Base-by-base conservation (phyloP, 2,329 filamentous ascomycete genomes). In the Colletotrichum theobromicola region DNA sequence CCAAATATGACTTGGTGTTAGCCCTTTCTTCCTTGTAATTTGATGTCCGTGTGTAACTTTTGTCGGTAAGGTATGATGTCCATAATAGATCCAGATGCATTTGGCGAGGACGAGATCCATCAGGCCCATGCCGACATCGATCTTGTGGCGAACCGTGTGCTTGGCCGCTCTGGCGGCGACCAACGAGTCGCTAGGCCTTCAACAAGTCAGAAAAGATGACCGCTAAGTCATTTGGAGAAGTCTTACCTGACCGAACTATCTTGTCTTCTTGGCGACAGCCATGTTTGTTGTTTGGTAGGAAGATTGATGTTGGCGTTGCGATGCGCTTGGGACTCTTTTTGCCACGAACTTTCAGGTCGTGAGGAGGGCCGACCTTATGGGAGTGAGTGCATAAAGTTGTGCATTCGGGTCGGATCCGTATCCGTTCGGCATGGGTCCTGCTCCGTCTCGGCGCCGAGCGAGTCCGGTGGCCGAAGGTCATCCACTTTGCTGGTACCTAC, bases 321-420 rank as follows among this genome's bases (percentile, higher is more conserved):
- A 46, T 13, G n/a, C 5, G 42, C 42, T 21, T 46, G 42, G 42
- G n/a, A 46, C 42, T 21, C 21, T 21, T 46, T 46, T n/a, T 46
- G 42, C 42, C 42, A 10, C 42, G 42, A 13, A 46, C 42, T 46
- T 46, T 46, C 21, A 46, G 42, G 42, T n/a, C 18, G 42, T 46
- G 42, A 46, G 10, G 1, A 21, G 2, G 12, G 2, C 3, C 42
- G 0, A 0, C 10, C n/a, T 2, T 46, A 21, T 21, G 9, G 5
- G 42, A 1, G n/a, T 5, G 0, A 4, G 42, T 46, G 42, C 42
- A 46, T 4, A 46, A 46, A 21, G 42, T 21, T 21, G n/a, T 46
- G 42, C 42, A 46, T 46, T 10, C 18, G 2, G n/a, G 4, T 10
- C 42, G 42, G 42, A 10, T 3, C 42, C 42, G 4, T 5, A 7